Conservation (phyloP, 2,329 filamentous ascomycete genomes). For the Trichocomaceae sp. region DNA sequence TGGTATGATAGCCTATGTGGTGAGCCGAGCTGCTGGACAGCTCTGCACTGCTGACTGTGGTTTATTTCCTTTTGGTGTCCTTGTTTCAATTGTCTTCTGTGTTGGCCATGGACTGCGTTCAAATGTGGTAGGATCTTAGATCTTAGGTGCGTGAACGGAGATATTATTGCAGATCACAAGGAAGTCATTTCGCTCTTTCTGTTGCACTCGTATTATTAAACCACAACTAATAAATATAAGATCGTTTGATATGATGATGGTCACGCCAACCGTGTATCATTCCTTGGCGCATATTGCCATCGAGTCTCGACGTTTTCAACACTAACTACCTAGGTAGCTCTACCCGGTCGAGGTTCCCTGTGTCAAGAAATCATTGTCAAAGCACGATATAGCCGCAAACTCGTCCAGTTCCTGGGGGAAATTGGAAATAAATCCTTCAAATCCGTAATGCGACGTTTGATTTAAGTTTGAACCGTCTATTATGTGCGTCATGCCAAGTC, state of each 20-base stretch:
- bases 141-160: neutral
- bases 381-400: conserved; percentile 36
- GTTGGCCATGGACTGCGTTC: no score
- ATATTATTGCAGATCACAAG: neutral
- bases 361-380: conserved; percentile 26
- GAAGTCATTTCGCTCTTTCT: neutral
- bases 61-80: neutral
- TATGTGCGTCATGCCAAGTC: conserved; percentile 23
- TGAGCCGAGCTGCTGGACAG: neutral
- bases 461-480: conserved; percentile 9
- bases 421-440: conserved; percentile 36
- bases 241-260: neutral
- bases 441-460: conserved; percentile 28
- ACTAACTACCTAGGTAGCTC: neutral
- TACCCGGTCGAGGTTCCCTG: neutral
- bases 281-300: neutral
- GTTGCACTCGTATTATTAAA: neutral
- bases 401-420: conserved; percentile 36
- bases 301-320: neutral
- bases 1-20: neutral
- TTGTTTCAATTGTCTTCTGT: neutral
- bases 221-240: neutral
- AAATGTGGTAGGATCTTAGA: neutral
- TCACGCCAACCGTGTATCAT: conserved; percentile 5
- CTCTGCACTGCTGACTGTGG: neutral